Percentiles rank a stretch among this genome's conserved stretches.
Evolutionary conservation across 331 rosid genomes (phyloP).

Genomic region (Spiraea crenata): DNA sequence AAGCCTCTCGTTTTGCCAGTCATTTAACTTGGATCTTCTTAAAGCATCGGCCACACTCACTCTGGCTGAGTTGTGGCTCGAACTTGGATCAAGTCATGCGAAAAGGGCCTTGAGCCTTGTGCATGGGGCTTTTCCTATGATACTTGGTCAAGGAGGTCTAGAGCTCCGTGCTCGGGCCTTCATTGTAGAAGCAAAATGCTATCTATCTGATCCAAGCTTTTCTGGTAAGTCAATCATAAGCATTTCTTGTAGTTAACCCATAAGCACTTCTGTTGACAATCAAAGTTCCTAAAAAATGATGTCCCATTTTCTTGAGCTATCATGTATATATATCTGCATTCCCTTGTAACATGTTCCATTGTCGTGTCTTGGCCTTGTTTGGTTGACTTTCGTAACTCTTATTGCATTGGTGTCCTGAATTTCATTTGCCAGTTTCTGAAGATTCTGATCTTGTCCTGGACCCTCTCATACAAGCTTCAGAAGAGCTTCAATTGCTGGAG

Average conservation of each 20-base stretch:
- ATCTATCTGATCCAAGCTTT: conserved; percentile 70
- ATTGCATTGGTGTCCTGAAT: conserved; percentile 16
- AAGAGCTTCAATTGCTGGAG: conserved; percentile 82
- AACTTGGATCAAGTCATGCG: conserved; percentile 86
- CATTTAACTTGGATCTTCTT: conserved; percentile 94
- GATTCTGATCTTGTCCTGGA: conserved; percentile 59
- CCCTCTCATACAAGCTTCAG: conserved; percentile 78
- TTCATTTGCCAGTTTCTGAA: conserved; percentile 51
- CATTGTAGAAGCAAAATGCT: conserved; percentile 89
- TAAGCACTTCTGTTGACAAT: conserved; percentile 1
- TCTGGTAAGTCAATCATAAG: conserved; percentile 40
- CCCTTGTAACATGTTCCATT: neutral
- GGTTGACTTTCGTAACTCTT: too few relatives aligned
- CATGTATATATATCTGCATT: neutral
- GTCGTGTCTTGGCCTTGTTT: neutral
- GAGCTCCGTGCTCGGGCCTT: conserved; percentile 93
- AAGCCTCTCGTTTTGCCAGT: conserved; percentile 90
- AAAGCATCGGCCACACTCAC: conserved; percentile 92
- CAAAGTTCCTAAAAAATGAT: neutral
- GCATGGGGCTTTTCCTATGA: conserved; percentile 85
- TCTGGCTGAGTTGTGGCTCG: conserved; percentile 89
- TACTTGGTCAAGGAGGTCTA: conserved; percentile 99
- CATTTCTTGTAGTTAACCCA: neutral
- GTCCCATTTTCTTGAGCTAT: neutral
- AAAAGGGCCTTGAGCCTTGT: conserved; percentile 82